Conservation (phyloP, 345 rosid species). For the Abelmoschus esculentus region DNA sequence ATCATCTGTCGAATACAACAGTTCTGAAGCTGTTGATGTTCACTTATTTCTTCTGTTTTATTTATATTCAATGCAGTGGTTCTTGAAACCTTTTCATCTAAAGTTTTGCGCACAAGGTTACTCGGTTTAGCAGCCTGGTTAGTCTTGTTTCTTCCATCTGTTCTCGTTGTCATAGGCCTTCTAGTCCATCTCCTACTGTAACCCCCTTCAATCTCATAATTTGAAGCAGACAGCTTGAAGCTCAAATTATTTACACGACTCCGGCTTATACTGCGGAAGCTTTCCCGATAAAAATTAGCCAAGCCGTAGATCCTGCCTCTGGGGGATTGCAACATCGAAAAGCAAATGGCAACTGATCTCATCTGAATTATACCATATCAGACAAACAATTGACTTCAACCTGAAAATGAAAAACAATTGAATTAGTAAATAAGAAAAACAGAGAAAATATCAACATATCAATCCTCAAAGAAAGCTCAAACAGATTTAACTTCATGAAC, state of each 20-base stretch:
- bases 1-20: conserved; percentile 42
- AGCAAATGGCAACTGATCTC: conserved; percentile 46
- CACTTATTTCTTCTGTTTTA: conserved; percentile 29
- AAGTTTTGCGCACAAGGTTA: conserved; percentile 27
- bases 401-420: conserved; percentile 21
- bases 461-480: background rate
- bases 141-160: conserved; percentile 29
- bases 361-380: conserved; percentile 23
- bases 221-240: conserved; percentile 31
- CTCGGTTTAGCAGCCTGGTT: conserved; percentile 26
- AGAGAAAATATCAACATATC: background rate
- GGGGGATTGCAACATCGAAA: conserved; percentile 57
- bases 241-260: conserved; percentile 22
- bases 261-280: conserved; percentile 28
- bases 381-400: conserved; percentile 14
- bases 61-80: conserved; percentile 30
- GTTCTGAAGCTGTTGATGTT: conserved; percentile 29
- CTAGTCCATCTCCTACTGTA: conserved; percentile 49
- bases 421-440: background rate
- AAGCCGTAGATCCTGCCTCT: conserved; percentile 44
- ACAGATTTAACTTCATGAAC: background rate
- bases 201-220: conserved; percentile 45
- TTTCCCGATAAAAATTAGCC: conserved; percentile 37
- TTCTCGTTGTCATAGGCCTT: conserved; percentile 41
- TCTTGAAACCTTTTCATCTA: conserved; percentile 41